These are phyloP conservation scores for Choiromyces venosus DNA, from an alignment of 495 filamentous ascomycete genomes.

Conservation along the genomic window DNA sequence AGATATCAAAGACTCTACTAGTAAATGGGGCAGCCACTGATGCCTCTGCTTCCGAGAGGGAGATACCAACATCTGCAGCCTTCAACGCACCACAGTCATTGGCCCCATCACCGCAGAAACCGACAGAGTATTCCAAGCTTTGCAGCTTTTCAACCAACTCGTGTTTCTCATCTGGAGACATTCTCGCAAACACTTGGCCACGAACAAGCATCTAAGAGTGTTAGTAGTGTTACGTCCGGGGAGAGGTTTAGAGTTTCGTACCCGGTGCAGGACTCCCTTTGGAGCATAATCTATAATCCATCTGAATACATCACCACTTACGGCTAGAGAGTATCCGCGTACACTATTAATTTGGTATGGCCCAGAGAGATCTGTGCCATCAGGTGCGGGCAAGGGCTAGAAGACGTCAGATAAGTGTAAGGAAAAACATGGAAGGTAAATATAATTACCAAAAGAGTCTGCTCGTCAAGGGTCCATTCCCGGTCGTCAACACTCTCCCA, in stretches of 20 bases:
- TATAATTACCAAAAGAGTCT: slow-evolving; percentile 50
- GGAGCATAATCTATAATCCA: slow-evolving; percentile 91
- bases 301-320: slow-evolving; percentile 89
- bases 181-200: slow-evolving; percentile 92
- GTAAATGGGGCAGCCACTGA: slow-evolving; percentile 98
- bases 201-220: slow-evolving; percentile 68
- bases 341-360: slow-evolving; percentile 75
- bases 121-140: slow-evolving; percentile 88
- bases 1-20: slow-evolving; percentile 90
- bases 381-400: slow-evolving; percentile 63
- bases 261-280: slow-evolving; percentile 65
- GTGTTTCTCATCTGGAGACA: slow-evolving; percentile 99
- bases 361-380: slow-evolving; percentile 69
- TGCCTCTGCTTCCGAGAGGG: slow-evolving; percentile 93
- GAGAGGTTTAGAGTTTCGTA: slow-evolving; percentile 42
- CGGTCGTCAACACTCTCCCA: slow-evolving; percentile 94
- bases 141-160: slow-evolving; percentile 96
- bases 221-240: slow-evolving; percentile 26
- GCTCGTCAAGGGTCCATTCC: slow-evolving; percentile 65
- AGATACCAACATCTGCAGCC: slow-evolving; percentile 98
- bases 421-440: slow-evolving; percentile 43
- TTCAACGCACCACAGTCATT: slow-evolving; percentile 98
- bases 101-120: slow-evolving; percentile 96
- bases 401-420: slow-evolving; percentile 33
- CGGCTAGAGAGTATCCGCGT: slow-evolving; percentile 76